phyloP scores from a whole-genome alignment of 352 stramenopile species.

The Phytophthora ramorum region DNA sequence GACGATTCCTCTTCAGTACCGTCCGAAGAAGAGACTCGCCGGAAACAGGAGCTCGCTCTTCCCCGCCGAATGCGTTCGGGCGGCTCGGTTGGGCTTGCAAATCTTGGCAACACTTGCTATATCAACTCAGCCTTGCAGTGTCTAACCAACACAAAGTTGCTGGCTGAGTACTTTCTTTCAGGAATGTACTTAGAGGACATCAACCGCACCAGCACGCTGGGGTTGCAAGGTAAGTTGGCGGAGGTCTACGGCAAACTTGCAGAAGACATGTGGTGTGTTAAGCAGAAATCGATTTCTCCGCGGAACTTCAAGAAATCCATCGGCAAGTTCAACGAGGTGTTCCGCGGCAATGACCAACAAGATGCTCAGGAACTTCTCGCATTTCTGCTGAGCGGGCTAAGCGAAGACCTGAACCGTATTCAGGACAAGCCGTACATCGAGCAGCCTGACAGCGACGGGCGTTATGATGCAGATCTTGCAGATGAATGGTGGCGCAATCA shows the following conservation, averaged over 20 bases:
- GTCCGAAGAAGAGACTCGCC: slow-evolving; percentile 63
- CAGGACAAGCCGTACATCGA: slow-evolving; percentile 97
- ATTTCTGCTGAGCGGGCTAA: slow-evolving; percentile 97
- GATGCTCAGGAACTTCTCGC: slow-evolving; percentile 97
- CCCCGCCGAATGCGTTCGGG: slow-evolving; percentile 79
- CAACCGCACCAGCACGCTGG: slow-evolving; percentile 97
- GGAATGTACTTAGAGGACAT: slow-evolving; percentile 93
- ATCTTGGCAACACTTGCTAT: slow-evolving; percentile 97
- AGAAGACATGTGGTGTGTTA: slow-evolving; percentile 96
- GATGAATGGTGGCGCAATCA: slow-evolving; percentile 99
- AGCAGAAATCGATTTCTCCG: slow-evolving; percentile 93
- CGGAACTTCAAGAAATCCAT: slow-evolving; percentile 95
- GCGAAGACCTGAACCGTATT: slow-evolving; percentile 99
- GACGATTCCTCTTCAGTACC: slow-evolving; percentile 45
- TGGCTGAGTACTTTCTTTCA: slow-evolving; percentile 97
- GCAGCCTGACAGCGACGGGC: slow-evolving; percentile 97
- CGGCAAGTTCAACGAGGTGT: slow-evolving; percentile 96
- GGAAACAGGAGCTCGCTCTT: slow-evolving; percentile 64
- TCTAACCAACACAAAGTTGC: slow-evolving; percentile 95
- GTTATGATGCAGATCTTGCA: slow-evolving; percentile 97
- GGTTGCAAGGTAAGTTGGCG: slow-evolving; percentile 94
- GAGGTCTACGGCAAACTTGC: slow-evolving; percentile 96
- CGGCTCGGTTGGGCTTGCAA: slow-evolving; percentile 82
- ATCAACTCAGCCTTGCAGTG: slow-evolving; percentile 96
- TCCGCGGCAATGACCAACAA: slow-evolving; percentile 97